These are phyloP conservation scores for Chaetomium globosum DNA, from an alignment of 2,329 filamentous ascomycete species.

Conservation along the genomic window DNA sequence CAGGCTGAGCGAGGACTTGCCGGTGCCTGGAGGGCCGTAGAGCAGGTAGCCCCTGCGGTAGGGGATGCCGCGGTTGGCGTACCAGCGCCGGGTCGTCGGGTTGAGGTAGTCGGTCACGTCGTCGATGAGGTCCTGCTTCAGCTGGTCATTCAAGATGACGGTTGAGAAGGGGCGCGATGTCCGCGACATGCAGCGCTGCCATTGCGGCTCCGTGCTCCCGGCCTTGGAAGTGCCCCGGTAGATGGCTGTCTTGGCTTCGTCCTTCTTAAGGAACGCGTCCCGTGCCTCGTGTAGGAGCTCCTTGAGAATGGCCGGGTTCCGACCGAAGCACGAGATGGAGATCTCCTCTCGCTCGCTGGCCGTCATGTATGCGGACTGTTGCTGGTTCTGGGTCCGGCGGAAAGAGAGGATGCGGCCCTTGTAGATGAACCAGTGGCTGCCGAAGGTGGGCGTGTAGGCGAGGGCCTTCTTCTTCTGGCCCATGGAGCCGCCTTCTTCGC, in stretches of 20 bases:
- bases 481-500: constrained; percentile 45
- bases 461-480: constrained; percentile 52
- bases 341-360: constrained; percentile 62
- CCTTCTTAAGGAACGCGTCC: constrained; percentile 56
- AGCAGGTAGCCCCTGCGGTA: constrained; percentile 84
- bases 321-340: constrained; percentile 63
- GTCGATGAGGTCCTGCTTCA: constrained; percentile 61
- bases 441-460: constrained; percentile 68
- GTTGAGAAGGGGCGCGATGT: constrained; percentile 65
- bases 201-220: constrained; percentile 50
- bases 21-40: constrained; percentile 77
- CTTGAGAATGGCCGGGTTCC: constrained; percentile 63
- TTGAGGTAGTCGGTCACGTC: constrained; percentile 67
- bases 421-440: constrained; percentile 71
- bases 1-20: constrained; percentile 73
- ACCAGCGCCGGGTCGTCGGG: constrained; percentile 71
- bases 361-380: constrained; percentile 46
- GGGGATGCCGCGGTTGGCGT: constrained; percentile 79
- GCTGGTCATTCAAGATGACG: constrained; percentile 63
- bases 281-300: constrained; percentile 63
- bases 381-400: constrained; percentile 53
- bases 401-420: constrained; percentile 61
- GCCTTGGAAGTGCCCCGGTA: constrained; percentile 58
- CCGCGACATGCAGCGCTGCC: constrained; percentile 65
- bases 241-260: constrained; percentile 65